A percentile compares a stretch with the other conserved stretches of the same genome.
Conservation (phyloP, 345 rosid genomes). For the Gossypium herbaceum region DNA sequence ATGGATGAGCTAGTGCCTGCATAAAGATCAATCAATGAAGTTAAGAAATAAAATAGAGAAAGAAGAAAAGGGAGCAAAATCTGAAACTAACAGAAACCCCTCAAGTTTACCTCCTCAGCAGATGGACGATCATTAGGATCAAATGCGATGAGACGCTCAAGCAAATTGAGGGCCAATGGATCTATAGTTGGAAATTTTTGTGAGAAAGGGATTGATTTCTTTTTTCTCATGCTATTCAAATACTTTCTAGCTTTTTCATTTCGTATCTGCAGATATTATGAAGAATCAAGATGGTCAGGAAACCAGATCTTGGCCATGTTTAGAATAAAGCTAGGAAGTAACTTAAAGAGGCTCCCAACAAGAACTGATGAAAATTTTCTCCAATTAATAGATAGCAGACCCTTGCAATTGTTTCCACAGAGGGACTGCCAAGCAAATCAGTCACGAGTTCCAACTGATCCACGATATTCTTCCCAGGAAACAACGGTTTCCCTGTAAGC, state of each 20-base stretch:
- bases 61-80: background rate
- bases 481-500: conserved; percentile 83
- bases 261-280: conserved; percentile 56
- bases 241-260: conserved; percentile 95
- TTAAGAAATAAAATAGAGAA: background rate
- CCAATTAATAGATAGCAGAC: conserved; percentile 40
- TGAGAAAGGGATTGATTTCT: conserved; percentile 54
- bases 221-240: conserved; percentile 71
- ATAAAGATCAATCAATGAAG: conserved; percentile 10
- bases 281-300: conserved; percentile 19
- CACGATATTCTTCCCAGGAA: conserved; percentile 91
- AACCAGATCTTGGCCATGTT: background rate
- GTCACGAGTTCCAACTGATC: conserved; percentile 89
- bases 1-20: conserved; percentile 90
- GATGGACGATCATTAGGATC: conserved; percentile 94
- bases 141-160: conserved; percentile 84
- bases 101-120: conserved; percentile 72
- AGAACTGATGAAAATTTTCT: conserved; percentile 28
- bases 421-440: conserved; percentile 93
- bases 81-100: conserved; percentile 10
- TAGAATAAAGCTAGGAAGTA: conserved; percentile 9
- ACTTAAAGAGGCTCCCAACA: conserved; percentile 15
- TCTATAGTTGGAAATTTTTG: conserved; percentile 55
- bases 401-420: conserved; percentile 68
- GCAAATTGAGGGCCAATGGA: conserved; percentile 68